A percentile compares a stretch with the other conserved stretches of the same genome.
Evolutionary conservation across 495 filamentous ascomycete species (phyloP).

Genomic region (Rusavskia elegans): DNA sequence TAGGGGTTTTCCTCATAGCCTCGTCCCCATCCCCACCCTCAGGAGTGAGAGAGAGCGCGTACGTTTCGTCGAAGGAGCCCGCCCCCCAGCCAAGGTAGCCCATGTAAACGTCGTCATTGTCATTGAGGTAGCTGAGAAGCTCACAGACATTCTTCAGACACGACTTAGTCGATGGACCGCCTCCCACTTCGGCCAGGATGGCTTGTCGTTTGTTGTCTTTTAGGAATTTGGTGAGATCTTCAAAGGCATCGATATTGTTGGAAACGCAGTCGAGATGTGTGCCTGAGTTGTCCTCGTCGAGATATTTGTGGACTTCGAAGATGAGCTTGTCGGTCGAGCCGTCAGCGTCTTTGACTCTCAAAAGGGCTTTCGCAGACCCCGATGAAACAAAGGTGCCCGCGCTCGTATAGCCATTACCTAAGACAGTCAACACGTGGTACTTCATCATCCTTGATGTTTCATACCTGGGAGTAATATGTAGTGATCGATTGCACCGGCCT

Average conservation of each 20-base stretch:
- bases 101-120: slow-evolving; percentile 35
- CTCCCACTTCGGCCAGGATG: slow-evolving; percentile 38
- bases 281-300: slow-evolving; percentile 40
- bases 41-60: slow-evolving; percentile 10
- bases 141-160: slow-evolving; percentile 14
- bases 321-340: slow-evolving; percentile 34
- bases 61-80: slow-evolving; percentile 25
- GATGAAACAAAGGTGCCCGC: slow-evolving; percentile 26
- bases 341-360: slow-evolving; percentile 37
- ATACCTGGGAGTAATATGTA: slow-evolving; percentile 33
- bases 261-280: slow-evolving; percentile 35
- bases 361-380: slow-evolving; percentile 32
- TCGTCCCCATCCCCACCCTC: background rate
- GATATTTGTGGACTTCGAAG: slow-evolving; percentile 41
- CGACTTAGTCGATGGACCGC: slow-evolving; percentile 29
- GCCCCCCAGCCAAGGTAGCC: slow-evolving; percentile 38
- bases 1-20: background rate
- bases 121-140: slow-evolving; percentile 20
- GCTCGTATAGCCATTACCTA: slow-evolving; percentile 30
- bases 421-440: background rate
- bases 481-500: slow-evolving; percentile 39
- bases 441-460: slow-evolving; percentile 8
- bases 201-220: slow-evolving; percentile 32
- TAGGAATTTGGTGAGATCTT: slow-evolving; percentile 29
- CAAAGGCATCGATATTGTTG: slow-evolving; percentile 32